A percentile compares a stretch with the other conserved stretches of the same genome.
These are phyloP conservation scores for Saccharomyces hybrid DNA, from an alignment of 1,139 yeast genomes.

Conservation along the genomic window DNA sequence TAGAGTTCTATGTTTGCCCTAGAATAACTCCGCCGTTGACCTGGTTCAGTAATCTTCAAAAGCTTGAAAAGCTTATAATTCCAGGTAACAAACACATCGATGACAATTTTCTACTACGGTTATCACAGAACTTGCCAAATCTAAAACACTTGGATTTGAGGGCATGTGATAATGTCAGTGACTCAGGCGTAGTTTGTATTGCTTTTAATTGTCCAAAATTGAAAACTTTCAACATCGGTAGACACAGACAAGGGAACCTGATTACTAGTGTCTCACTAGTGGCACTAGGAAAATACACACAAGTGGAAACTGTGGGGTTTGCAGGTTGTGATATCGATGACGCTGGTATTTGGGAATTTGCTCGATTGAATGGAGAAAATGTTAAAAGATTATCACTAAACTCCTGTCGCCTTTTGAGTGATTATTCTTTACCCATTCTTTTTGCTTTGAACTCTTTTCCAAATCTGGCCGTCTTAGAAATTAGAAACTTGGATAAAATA, in stretches of 20 bases:
- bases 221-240: conserved; percentile 64
- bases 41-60: conserved; percentile 36
- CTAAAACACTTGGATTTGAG: conserved; percentile 65
- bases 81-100: conserved; percentile 68
- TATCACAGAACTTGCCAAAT: conserved; percentile 51
- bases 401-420: conserved; percentile 59
- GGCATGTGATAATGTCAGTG: conserved; percentile 76
- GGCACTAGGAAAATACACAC: conserved; percentile 46
- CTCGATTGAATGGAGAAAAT: conserved; percentile 45
- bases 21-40: conserved; percentile 47
- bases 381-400: conserved; percentile 70
- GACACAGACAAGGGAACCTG: conserved; percentile 61
- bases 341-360: conserved; percentile 72
- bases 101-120: conserved; percentile 47
- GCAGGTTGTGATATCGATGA: conserved; percentile 86
- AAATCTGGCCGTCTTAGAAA: conserved; percentile 64
- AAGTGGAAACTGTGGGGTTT: conserved; percentile 65
- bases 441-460: conserved; percentile 49
- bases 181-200: conserved; percentile 60
- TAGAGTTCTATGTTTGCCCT: conserved; percentile 83
- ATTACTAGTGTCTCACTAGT: conserved; percentile 66
- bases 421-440: conserved; percentile 58
- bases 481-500: conserved; percentile 53
- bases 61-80: conserved; percentile 51
- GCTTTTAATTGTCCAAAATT: conserved; percentile 54